Base-by-base conservation (phyloP, 1,139 yeast genomes). In the Protomyces macrosporus region DNA sequence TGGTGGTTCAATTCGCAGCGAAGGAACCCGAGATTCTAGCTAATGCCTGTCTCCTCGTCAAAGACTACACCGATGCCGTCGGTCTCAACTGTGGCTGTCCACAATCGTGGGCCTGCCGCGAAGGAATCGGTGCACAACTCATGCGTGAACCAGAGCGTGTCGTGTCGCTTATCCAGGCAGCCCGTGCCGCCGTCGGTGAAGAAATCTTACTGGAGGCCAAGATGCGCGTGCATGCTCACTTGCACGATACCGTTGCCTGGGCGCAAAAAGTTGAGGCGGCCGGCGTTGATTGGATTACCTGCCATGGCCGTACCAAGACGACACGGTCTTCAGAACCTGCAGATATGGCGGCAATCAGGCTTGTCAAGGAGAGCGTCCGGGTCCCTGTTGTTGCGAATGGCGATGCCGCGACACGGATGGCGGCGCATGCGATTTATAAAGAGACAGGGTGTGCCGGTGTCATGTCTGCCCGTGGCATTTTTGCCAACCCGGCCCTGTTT, bases 31-130 rank as follows among this genome's bases (percentile, higher is more conserved):
- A 84, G n/a, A 98, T 93, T 73, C 76, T 93, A 64, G 74, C 88
- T 48, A 81, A 93, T 66, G 91, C 95, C 71, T 90, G 89, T 1
- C 90, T 86, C 64, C 85, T 93, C 90, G 84, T 91, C n/a, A 83
- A 83, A 67, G 96, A 96, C 0, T 89, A 83, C 72, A 93, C 90
- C 53, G 97, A 93, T 75, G 98, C 96, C 0, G 85, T 93, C 39
- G 97, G 98, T 0, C 79, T 93, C 65, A 95, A 93, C 77, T 93
- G 98, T 76, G 98, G 98, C 0, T 93, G 98, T 75, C 98, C 98
- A 0, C 90, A 93, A 60, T 88, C 86, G 68, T 98, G 93, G 69
- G 98, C 93, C 74, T 89, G 89, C 4, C 81, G 96, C 55, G 97
- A 90, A 73, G 98, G 98, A 16, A 90, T 93, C 34, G 98, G 98